phyloP scores from a whole-genome alignment of 2,329 filamentous ascomycete genomes.

The Zymoseptoria tritici region DNA sequence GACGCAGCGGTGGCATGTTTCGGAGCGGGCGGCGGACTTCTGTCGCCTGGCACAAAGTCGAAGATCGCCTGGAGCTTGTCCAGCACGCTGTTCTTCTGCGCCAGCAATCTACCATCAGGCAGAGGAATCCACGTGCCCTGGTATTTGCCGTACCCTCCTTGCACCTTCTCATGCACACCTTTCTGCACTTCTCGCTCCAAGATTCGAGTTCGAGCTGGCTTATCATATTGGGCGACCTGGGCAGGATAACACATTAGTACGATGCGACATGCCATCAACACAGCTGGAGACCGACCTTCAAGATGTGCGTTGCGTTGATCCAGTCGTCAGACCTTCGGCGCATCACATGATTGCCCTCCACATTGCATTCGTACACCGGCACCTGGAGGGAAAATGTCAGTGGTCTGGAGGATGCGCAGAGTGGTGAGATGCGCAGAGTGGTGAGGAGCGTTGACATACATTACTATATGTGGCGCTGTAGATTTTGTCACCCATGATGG shows the following conservation, averaged over 20 bases:
- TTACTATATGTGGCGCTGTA: constrained; percentile 60
- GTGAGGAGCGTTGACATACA: constrained; percentile 12
- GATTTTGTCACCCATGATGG: constrained; percentile 36
- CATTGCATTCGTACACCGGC: constrained; percentile 88
- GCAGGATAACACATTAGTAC: background rate
- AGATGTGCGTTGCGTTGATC: constrained; percentile 99
- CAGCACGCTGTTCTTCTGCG: constrained; percentile 77
- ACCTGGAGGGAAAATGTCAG: constrained; percentile 50
- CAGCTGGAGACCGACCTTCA: constrained; percentile 55
- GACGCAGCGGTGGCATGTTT: constrained; percentile 67
- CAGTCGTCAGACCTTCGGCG: constrained; percentile 85
- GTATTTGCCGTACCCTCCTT: constrained; percentile 97
- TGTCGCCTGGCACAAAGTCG: constrained; percentile 74
- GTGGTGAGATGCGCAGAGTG: constrained; percentile 13
- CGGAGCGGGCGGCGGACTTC: constrained; percentile 86
- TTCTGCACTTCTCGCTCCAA: constrained; percentile 96
- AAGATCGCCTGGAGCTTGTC: constrained; percentile 82
- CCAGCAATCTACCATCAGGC: constrained; percentile 69
- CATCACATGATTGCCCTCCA: constrained; percentile 90
- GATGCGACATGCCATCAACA: background rate
- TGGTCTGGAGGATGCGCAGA: constrained; percentile 1
- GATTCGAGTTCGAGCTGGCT: constrained; percentile 88
- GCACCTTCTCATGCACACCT: constrained; percentile 92
- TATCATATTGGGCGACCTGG: constrained; percentile 78
- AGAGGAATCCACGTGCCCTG: constrained; percentile 98